Percentiles rank a stretch among this genome's conserved stretches.
phyloP scores from a whole-genome alignment of 225 moss, liverwort and hornwort genomes.

The Thuidium tamariscinum region DNA sequence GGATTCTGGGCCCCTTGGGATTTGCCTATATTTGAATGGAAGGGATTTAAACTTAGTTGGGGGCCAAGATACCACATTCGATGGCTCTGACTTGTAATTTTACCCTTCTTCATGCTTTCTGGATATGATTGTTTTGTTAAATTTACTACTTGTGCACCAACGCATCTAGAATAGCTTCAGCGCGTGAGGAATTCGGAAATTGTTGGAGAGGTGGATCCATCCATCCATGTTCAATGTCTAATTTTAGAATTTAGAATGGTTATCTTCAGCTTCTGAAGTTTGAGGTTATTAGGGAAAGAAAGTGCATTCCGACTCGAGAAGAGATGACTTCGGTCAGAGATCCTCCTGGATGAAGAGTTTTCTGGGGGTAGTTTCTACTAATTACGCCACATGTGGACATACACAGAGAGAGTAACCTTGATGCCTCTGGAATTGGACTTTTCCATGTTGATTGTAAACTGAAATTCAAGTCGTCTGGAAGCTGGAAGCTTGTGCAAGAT shows the following conservation, averaged over 20 bases:
- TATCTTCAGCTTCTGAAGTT: background rate
- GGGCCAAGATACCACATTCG: background rate
- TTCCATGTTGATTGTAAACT: background rate
- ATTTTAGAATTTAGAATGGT: background rate
- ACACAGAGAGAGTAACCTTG: background rate
- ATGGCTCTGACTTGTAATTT: background rate
- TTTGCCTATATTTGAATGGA: background rate
- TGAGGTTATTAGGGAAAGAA: background rate
- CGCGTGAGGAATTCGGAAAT: background rate
- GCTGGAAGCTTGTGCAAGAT: background rate
- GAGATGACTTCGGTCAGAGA: background rate
- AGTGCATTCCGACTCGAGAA: background rate
- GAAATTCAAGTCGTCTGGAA: background rate
- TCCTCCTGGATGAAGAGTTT: background rate
- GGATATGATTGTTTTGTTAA: too few relatives aligned
- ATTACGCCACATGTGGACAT: background rate
- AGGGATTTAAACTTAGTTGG: background rate
- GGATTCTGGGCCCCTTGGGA: background rate
- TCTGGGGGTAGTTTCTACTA: background rate
- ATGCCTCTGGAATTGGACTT: background rate
- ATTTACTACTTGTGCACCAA: background rate
- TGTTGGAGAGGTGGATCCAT: background rate
- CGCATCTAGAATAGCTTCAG: background rate
- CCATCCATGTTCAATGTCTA: background rate
- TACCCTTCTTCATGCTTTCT: background rate